Base-by-base conservation (phyloP, 2,329 filamentous ascomycete genomes). In the Calycina marina region DNA sequence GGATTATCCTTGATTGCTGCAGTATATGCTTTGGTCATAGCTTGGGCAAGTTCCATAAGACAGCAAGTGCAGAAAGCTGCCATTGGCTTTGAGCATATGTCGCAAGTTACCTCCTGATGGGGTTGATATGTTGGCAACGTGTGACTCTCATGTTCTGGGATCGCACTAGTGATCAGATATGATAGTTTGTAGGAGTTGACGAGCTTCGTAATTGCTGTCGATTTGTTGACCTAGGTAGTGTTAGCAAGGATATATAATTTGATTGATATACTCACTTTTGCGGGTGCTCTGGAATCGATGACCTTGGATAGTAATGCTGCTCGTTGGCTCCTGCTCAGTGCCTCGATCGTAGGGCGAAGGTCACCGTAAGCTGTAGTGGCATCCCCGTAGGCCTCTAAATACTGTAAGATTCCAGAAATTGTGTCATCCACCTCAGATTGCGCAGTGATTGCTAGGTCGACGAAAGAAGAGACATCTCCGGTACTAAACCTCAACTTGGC, bases 331-430 rank as follows among this genome's bases (percentile, higher is more conserved):
- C 20, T 22, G 2, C 11, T 42, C 35, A 3, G 28, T 16, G 8
- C 34, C 25, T 48, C 43, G 22, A 51, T 40, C 30, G 39, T 51
- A 14, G 36, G 38, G 28, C 42, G 48, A 8, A 54, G 38, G 33
- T 54, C 51, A 27, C 35, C 43, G 30, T 48, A 54, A 1, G 43
- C 45, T n/a, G 48, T 50, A 25, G 34, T 46, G 6, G 45, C 45
- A 36, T 45, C 40, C 3, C 47, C 46, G 42, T 51, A 49, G 8
- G 15, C 11, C 14, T 16, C 8, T 4, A 29, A 12, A 16, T 29
- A 29, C 14, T 12, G 8, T 15, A 29, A 29, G 18, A 29, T 12
- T 9, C 8, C 5, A 15, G 12, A 15, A 11, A 29, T 15, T 5
- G 6, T 17, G 9, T 9, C 27, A 18, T 9, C 2, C 3, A 5